These are phyloP conservation scores for Creolimax fragrantissima DNA, from an alignment of 78 protist species.

Conservation along the genomic window DNA sequence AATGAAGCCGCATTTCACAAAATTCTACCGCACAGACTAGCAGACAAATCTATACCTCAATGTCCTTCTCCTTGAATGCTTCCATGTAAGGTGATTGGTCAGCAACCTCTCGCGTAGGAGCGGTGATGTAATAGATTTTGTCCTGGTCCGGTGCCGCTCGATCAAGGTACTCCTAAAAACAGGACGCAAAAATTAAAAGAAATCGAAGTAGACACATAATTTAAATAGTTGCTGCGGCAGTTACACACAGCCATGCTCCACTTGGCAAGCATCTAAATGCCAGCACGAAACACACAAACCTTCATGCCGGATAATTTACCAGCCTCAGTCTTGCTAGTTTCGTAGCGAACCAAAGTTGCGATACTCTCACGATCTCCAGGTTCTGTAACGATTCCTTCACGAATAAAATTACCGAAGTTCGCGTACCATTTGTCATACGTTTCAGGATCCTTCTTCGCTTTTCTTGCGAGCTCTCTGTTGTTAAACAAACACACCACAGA, in stretches of 20 bases:
- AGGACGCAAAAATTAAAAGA: no score
- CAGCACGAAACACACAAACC: no score
- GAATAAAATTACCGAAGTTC: slow-evolving; percentile 63
- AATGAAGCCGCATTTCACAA: no score
- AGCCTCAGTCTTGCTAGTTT: not conserved
- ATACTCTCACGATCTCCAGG: slow-evolving; percentile 31
- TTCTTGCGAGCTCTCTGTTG: not conserved
- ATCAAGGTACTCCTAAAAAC: slow-evolving; percentile 63
- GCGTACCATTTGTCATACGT: slow-evolving; percentile 39
- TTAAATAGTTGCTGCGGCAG: no score
- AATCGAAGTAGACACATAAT: no score
- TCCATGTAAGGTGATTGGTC: slow-evolving; percentile 74
- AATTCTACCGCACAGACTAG: no score
- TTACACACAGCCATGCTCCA: no score
- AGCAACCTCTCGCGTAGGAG: slow-evolving; percentile 40
- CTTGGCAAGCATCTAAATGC: no score
- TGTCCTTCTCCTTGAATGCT: slow-evolving; percentile 53
- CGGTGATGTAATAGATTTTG: slow-evolving; percentile 67
- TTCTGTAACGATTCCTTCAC: slow-evolving; percentile 80
- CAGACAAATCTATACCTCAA: slow-evolving; percentile 39
- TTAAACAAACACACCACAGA: not conserved
- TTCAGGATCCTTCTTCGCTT: slow-evolving; percentile 45
- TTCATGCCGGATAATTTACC: not conserved
- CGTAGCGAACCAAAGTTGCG: slow-evolving; percentile 63
- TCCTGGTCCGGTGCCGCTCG: slow-evolving; percentile 68